Evolutionary conservation across 345 rosid species (phyloP), one percentile per base, ranked within the genome.

Genomic region (Aquilaria sinensis): DNA sequence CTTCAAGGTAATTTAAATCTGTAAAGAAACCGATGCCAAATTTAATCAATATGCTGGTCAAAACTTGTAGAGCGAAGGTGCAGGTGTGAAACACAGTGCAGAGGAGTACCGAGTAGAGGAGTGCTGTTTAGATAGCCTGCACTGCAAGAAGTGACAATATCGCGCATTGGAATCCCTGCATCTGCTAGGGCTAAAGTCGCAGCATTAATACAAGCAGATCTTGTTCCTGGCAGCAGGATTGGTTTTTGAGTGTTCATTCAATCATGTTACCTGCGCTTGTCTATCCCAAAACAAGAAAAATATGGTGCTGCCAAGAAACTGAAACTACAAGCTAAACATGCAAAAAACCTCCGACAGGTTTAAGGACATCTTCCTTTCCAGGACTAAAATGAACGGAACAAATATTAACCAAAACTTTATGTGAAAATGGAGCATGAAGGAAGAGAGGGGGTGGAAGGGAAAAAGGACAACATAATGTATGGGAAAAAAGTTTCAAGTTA

Each of bases 121-220:
- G 90, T 88, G 64, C 83, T 78, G 71, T 90, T 90, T 58, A 90
- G 88, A 76, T 85, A 94, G 59, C 96, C 99, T 58, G 97, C 81
- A 81, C 99, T 88, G 73, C 99, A 94, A 0, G 97, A 94, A 60
- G 96, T 88, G 60, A 84, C 96, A 6, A 94, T 73, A 79, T 94
- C 99, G 33, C 82, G 82, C 96, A 94, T 90, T n/a, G 97, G 99
- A 65, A 94, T 88, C 51, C 96, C 97, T 47, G 99, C 99, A 80
- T 94, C 97, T 31, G 96, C 91, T 15, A 94, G 85, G 66, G 99
- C 97, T 81, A 94, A 77, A 52, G 93, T 86, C 16, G 97, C 97
- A 14, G 99, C 99, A 81, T 94, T 94, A 71, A 94, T 90, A 77
- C 97, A 90, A 50, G 99, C 97, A 49, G 95, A 86, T 74, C 97